phyloP scores from a whole-genome alignment of 2,329 filamentous ascomycete genomes.

The Uncinocarpus reesii region DNA sequence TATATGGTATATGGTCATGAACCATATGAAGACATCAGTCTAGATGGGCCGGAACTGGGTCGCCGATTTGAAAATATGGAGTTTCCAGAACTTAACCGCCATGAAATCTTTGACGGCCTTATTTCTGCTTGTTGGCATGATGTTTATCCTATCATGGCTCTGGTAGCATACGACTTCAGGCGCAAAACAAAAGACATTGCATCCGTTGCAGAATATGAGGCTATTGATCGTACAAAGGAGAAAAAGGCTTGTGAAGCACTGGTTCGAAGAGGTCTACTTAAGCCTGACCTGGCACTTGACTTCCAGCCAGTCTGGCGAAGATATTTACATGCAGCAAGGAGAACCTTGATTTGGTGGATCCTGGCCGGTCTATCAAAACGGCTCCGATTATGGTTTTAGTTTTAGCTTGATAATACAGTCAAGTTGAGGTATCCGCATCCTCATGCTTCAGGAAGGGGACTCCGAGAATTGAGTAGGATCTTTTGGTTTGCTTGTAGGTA shows the following conservation, averaged over 20 bases:
- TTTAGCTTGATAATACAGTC: too few relatives aligned
- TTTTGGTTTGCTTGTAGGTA: too few relatives aligned
- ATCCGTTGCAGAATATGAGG: conserved; percentile 12
- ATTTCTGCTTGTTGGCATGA: conserved; percentile 18
- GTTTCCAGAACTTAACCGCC: conserved; percentile 18
- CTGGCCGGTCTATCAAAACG: not conserved
- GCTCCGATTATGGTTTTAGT: not conserved
- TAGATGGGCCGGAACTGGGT: conserved; percentile 2
- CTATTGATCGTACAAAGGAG: conserved; percentile 10
- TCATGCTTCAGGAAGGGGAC: too few relatives aligned
- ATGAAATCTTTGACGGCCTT: conserved; percentile 17
- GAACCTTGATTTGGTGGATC: not conserved
- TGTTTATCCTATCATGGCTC: conserved; percentile 20
- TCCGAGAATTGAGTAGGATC: too few relatives aligned
- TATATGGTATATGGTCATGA: conserved; percentile 20
- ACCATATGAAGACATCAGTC: conserved; percentile 14
- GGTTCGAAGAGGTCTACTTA: conserved; percentile 11
- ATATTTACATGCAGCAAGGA: conserved; percentile 9
- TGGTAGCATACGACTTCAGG: conserved; percentile 19
- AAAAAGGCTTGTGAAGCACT: conserved; percentile 11
- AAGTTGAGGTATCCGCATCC: too few relatives aligned
- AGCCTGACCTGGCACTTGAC: conserved; percentile 10
- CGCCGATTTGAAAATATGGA: conserved; percentile 17
- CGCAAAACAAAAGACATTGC: conserved; percentile 17
- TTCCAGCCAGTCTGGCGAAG: conserved; percentile 12